These are phyloP conservation scores for Hypsizygus marmoreus DNA, from an alignment of 768 basidiomycete genomes.

Conservation along the genomic window DNA sequence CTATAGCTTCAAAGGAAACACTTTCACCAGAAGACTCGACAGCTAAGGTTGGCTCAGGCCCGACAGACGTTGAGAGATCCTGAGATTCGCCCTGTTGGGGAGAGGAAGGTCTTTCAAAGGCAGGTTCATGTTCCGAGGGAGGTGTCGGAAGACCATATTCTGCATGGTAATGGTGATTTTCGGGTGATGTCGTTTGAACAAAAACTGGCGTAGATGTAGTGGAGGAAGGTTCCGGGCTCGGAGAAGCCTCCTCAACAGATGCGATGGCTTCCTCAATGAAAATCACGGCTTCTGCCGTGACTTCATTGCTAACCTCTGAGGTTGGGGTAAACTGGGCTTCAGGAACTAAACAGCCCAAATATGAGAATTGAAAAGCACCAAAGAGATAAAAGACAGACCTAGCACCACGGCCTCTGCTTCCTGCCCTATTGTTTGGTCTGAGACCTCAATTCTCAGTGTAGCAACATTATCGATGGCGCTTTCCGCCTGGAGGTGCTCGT, in stretches of 20 bases:
- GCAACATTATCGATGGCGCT: too few species aligned
- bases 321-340: neutral
- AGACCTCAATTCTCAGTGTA: too few species aligned
- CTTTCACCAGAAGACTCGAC: too few species aligned
- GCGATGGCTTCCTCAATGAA: neutral
- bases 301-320: neutral
- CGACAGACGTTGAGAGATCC: neutral
- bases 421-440: too few species aligned
- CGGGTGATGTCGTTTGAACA: neutral
- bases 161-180: neutral
- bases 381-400: neutral
- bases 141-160: constrained; percentile 20
- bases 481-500: too few species aligned
- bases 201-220: neutral
- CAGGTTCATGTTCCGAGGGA: constrained; percentile 18
- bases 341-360: neutral
- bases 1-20: too few species aligned
- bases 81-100: constrained; percentile 8
- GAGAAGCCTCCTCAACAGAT: neutral
- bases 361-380: neutral
- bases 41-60: neutral
- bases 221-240: neutral
- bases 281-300: neutral
- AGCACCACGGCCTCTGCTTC: neutral
- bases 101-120: constrained; percentile 1